Conservation (phyloP, 164 flowering plant species). For the Amborella trichopoda region DNA sequence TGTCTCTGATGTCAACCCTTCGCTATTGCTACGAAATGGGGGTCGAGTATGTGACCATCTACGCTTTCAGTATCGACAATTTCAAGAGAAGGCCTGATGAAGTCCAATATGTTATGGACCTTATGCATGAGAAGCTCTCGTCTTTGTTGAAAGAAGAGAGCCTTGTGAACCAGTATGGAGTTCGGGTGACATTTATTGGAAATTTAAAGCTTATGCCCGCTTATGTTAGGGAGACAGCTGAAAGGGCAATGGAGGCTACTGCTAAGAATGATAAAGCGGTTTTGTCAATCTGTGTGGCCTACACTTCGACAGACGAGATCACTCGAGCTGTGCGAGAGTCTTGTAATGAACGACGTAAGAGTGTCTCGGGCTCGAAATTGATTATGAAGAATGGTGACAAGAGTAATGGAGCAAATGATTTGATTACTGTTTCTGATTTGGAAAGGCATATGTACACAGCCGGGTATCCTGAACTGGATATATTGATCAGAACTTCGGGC, state of each 20-base stretch:
- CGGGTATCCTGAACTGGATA: slow-evolving; percentile 59
- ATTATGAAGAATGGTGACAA: too few relatives aligned
- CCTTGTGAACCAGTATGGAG: slow-evolving; percentile 37
- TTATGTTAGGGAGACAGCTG: slow-evolving; percentile 43
- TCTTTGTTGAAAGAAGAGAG: slow-evolving; percentile 35
- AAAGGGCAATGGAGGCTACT: slow-evolving; percentile 49
- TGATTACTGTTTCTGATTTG: slow-evolving; percentile 30
- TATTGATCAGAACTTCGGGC: slow-evolving; percentile 61
- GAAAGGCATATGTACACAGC: slow-evolving; percentile 60
- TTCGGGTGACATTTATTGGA: slow-evolving; percentile 49
- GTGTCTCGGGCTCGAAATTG: too few relatives aligned
- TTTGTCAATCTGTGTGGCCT: slow-evolving; percentile 51
- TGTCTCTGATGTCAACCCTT: slow-evolving; percentile 35
- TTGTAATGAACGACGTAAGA: slow-evolving; percentile 27
- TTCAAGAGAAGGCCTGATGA: slow-evolving; percentile 59
- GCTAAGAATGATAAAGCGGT: slow-evolving; percentile 27
- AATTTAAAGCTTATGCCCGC: slow-evolving; percentile 45
- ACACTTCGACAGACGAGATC: slow-evolving; percentile 66
- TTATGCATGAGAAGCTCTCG: slow-evolving; percentile 55
- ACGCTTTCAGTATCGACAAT: slow-evolving; percentile 86
- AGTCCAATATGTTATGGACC: slow-evolving; percentile 45
- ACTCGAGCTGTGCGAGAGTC: slow-evolving; percentile 38
- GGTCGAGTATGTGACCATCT: slow-evolving; percentile 50
- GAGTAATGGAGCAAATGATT: neutral
- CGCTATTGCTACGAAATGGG: slow-evolving; percentile 59